Evolutionary conservation across 1,284 basidiomycete genomes (phyloP).

Genomic region (Moesziomyces sp.): DNA sequence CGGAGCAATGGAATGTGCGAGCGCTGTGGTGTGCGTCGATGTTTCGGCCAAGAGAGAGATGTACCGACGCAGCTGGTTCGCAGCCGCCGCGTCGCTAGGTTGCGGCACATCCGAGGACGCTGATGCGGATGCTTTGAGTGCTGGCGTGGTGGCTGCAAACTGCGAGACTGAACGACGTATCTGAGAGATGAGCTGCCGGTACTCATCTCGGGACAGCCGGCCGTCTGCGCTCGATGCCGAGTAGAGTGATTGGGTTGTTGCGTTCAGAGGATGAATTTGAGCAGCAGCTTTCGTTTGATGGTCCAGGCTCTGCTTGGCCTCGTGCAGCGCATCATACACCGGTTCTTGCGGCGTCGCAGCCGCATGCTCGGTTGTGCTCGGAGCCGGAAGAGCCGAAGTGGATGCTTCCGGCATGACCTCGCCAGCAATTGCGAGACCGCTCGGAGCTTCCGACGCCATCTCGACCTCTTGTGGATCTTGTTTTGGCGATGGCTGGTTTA

Average conservation of each 20-base stretch:
- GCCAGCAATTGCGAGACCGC: neutral
- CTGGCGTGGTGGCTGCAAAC: constrained; percentile 37
- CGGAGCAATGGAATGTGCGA: constrained; percentile 38
- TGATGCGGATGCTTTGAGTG: constrained; percentile 13
- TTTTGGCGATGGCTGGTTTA: neutral
- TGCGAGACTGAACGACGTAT: constrained; percentile 39
- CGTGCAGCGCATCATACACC: constrained; percentile 23
- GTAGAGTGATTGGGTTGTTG: constrained; percentile 35
- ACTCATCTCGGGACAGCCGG: constrained; percentile 39
- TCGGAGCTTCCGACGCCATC: neutral
- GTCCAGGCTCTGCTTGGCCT: constrained; percentile 19
- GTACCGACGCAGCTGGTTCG: constrained; percentile 38
- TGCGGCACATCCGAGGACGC: constrained; percentile 10
- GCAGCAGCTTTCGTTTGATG: constrained; percentile 10
- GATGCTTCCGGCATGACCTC: constrained; percentile 9
- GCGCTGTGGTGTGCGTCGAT: constrained; percentile 37
- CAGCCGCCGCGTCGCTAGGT: constrained; percentile 1
- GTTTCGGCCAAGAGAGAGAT: constrained; percentile 44
- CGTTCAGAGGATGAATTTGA: constrained; percentile 32
- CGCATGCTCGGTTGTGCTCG: neutral
- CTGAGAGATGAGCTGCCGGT: constrained; percentile 37
- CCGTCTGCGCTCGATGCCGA: constrained; percentile 10
- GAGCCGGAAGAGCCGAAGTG: constrained; percentile 16
- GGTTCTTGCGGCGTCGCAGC: constrained; percentile 9
- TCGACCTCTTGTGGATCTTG: constrained; percentile 4